phyloP scores from a whole-genome alignment of 192 early-diverging fungal species.

The Piromyces finnis region DNA sequence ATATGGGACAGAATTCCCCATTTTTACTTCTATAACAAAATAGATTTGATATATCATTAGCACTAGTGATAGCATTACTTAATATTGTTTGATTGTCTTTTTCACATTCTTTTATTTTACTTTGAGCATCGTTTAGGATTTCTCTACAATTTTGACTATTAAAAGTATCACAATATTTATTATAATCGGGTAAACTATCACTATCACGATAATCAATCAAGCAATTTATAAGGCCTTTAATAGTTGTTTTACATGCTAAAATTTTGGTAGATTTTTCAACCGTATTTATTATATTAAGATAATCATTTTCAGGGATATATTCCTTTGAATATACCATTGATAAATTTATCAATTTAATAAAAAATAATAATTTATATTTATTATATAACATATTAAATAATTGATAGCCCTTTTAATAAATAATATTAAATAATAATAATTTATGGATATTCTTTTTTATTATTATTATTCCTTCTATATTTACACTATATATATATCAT shows the following conservation, averaged over 20 bases:
- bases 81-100: background rate
- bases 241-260: background rate
- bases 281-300: background rate
- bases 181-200: background rate
- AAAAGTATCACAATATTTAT: background rate
- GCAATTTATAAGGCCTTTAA: background rate
- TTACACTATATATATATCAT: too few relatives aligned
- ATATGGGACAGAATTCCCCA: background rate
- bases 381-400: too few relatives aligned
- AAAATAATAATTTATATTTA: too few relatives aligned
- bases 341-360: too few relatives aligned
- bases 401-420: too few relatives aligned
- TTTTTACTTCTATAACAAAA: background rate
- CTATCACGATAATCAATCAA: background rate
- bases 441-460: too few relatives aligned
- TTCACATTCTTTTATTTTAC: background rate
- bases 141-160: background rate
- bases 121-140: background rate
- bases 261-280: background rate
- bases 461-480: too few relatives aligned
- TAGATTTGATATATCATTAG: background rate
- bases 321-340: too few relatives aligned
- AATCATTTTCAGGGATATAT: background rate
- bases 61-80: background rate
- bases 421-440: too few relatives aligned